Percentiles rank a stretch among this genome's conserved stretches.
Conservation (phyloP, 179 eudicot species). For the Spergularia azorica region DNA sequence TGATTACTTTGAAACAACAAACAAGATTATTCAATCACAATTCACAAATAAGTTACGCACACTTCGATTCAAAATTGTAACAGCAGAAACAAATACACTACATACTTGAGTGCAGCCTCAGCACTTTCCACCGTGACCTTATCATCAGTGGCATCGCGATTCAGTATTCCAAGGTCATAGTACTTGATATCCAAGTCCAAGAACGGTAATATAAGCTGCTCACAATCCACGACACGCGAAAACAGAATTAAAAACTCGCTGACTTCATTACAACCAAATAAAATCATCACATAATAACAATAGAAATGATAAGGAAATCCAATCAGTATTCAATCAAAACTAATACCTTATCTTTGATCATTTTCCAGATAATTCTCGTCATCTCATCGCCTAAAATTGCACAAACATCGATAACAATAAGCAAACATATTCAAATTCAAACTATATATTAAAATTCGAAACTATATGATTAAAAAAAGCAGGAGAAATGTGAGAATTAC, state of each 20-base stretch:
- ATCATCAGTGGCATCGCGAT: constrained; percentile 93
- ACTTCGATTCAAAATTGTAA: neutral
- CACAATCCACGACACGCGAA: constrained; percentile 12
- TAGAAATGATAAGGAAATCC: neutral
- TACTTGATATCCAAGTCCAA: constrained; percentile 93
- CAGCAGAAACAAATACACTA: neutral
- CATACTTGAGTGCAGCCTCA: constrained; percentile 88
- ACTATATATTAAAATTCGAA: neutral
- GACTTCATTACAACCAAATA: too few species aligned
- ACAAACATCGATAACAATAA: neutral
- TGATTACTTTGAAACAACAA: neutral
- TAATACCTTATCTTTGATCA: constrained; percentile 83
- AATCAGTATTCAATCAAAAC: neutral
- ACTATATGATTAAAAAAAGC: neutral
- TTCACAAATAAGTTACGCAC: neutral
- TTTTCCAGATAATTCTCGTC: constrained; percentile 88
- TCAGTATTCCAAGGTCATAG: constrained; percentile 84
- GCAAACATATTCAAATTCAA: neutral
- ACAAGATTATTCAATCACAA: neutral
- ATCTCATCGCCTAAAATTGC: constrained; percentile 82
- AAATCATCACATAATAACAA: neutral
- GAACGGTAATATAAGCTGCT: constrained; percentile 81
- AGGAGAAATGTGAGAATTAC: constrained; percentile 27
- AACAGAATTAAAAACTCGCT: neutral
- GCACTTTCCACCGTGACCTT: constrained; percentile 91